Conservation (phyloP, 2,329 filamentous ascomycete species). For the Fusarium fujikuroi region DNA sequence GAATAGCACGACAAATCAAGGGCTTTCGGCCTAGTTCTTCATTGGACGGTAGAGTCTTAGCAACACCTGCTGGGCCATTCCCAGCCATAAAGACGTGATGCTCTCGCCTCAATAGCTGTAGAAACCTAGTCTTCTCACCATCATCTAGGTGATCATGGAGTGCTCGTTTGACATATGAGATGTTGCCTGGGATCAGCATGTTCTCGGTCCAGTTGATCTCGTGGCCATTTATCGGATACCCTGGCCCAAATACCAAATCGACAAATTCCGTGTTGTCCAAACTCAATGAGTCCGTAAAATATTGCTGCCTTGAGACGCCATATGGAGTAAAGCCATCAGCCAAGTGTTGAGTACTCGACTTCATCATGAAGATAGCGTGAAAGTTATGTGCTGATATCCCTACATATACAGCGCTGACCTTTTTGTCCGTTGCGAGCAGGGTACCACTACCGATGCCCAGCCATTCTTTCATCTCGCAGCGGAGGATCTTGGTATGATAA, state of each 20-base stretch:
- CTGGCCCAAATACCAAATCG: neutral
- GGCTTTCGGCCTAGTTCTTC: neutral
- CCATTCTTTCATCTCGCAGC: rapidly evolving
- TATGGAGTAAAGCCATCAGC: rapidly evolving
- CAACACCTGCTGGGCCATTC: neutral
- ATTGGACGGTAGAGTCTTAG: neutral
- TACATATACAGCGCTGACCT: neutral
- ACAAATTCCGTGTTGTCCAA: neutral
- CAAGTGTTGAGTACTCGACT: neutral
- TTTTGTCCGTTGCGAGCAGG: no score
- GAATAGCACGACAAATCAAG: neutral
- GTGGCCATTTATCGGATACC: rapidly evolving
- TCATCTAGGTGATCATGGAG: rapidly evolving
- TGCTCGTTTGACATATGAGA: neutral
- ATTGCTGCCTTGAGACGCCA: neutral
- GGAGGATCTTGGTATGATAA: rapidly evolving
- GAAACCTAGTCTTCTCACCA: neutral
- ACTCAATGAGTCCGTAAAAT: rapidly evolving
- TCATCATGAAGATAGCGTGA: neutral
- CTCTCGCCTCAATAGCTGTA: neutral
- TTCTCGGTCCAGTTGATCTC: neutral
- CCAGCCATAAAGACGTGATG: neutral
- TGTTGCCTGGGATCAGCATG: neutral
- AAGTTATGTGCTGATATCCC: neutral
- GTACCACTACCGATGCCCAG: rapidly evolving